phyloP scores from a whole-genome alignment of 345 rosid genomes.

The Carallia brachiata region DNA sequence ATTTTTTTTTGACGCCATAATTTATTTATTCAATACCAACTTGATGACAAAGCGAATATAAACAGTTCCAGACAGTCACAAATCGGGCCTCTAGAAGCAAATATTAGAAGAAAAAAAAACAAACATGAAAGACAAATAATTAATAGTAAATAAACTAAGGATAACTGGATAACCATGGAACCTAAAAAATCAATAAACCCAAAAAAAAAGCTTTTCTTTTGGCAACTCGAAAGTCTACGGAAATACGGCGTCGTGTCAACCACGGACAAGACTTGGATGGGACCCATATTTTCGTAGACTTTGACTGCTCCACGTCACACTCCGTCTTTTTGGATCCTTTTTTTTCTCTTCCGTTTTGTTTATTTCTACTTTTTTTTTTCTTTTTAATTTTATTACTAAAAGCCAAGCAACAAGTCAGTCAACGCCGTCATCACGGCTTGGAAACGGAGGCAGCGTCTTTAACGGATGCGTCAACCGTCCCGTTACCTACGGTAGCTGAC shows the following conservation, averaged over 20 bases:
- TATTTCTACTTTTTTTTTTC: too few species aligned
- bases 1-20: background rate
- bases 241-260: background rate
- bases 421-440: slow-evolving; percentile 51
- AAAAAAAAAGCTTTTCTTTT: background rate
- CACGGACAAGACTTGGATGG: too few species aligned
- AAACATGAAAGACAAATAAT: background rate
- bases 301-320: slow-evolving; percentile 14
- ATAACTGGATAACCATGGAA: background rate
- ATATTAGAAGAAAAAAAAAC: background rate
- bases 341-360: background rate
- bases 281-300: too few species aligned
- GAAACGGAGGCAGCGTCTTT: slow-evolving; percentile 71
- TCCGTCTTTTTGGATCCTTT: background rate
- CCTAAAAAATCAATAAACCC: background rate
- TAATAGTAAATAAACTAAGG: slow-evolving; percentile 2
- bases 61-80: background rate
- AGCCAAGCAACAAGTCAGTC: background rate
- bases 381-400: background rate
- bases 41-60: background rate
- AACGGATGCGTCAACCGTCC: slow-evolving; percentile 37
- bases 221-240: background rate
- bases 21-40: background rate
- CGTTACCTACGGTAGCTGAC: slow-evolving; percentile 53
- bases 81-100: background rate